Evolutionary conservation across 2,329 filamentous ascomycete species (phyloP).

Genomic region (Pochonia chlamydosporia): DNA sequence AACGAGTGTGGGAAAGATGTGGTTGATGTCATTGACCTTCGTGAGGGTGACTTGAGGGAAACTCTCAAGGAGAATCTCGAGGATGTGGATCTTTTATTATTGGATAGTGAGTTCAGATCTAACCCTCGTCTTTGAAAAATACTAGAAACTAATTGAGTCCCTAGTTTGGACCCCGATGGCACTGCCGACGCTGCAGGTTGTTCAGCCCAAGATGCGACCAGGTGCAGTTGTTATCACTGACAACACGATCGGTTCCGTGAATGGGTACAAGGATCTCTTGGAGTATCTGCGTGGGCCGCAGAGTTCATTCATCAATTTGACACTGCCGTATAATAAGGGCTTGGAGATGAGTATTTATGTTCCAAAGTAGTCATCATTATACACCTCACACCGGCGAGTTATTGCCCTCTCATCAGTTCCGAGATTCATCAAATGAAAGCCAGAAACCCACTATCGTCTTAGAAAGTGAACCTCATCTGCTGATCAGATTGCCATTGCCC

Average conservation of each 20-base stretch:
- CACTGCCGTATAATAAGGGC: slow-evolving; percentile 24
- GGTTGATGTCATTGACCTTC: slow-evolving; percentile 45
- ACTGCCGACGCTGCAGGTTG: slow-evolving; percentile 43
- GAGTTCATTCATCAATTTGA: slow-evolving; percentile 41
- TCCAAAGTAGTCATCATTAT: background rate
- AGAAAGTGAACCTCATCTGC: no score
- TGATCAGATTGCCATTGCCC: no score
- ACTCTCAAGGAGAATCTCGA: slow-evolving; percentile 37
- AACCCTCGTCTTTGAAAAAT: no score
- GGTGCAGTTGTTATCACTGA: slow-evolving; percentile 46
- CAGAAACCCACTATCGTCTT: no score
- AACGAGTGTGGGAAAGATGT: slow-evolving; percentile 43
- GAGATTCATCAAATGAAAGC: no score
- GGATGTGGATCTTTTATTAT: slow-evolving; percentile 50
- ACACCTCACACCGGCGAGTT: no score
- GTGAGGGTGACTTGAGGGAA: slow-evolving; percentile 52
- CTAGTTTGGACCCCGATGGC: slow-evolving; percentile 52
- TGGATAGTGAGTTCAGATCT: slow-evolving; percentile 51
- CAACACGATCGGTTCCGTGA: slow-evolving; percentile 35
- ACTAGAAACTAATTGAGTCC: background rate
- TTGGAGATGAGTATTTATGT: slow-evolving; percentile 20
- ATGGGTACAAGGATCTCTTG: slow-evolving; percentile 42
- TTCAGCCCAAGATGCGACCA: slow-evolving; percentile 38
- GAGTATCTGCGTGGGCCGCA: slow-evolving; percentile 36
- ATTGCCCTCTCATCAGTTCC: no score